phyloP scores from a whole-genome alignment of 805 yeast genomes.

The Wickerhamiella bombiphila region DNA sequence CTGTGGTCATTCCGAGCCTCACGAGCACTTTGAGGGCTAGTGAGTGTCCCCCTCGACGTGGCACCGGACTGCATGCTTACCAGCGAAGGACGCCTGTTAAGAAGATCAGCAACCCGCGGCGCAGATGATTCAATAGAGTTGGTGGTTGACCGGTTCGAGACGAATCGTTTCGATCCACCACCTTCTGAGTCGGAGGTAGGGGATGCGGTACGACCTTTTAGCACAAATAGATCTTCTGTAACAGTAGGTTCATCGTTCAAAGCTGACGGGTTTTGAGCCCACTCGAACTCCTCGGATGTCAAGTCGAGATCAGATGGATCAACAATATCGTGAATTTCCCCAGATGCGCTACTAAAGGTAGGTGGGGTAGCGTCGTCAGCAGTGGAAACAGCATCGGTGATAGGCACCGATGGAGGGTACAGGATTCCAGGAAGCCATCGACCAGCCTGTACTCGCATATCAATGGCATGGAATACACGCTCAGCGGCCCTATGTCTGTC shows the following conservation, averaged over 20 bases:
- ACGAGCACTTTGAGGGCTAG: not conserved
- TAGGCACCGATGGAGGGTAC: slow-evolving; percentile 10
- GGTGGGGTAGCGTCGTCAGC: not conserved
- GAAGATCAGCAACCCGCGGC: slow-evolving; percentile 1
- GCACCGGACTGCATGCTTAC: no score
- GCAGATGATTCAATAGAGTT: not conserved
- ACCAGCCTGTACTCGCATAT: slow-evolving; percentile 6
- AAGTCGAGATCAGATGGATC: not conserved
- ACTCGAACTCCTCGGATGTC: not conserved
- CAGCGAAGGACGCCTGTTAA: not conserved
- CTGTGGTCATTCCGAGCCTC: no score
- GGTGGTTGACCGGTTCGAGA: not conserved
- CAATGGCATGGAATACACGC: slow-evolving; percentile 6
- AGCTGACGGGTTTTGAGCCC: not conserved
- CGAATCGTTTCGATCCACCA: not conserved
- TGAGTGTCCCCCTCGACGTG: no score
- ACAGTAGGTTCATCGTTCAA: not conserved
- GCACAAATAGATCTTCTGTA: not conserved
- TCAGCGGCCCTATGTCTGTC: slow-evolving; percentile 8
- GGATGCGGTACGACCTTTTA: not conserved
- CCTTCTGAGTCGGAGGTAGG: not conserved
- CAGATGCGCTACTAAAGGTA: not conserved
- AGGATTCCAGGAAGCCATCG: slow-evolving; percentile 17
- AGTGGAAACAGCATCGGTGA: slow-evolving; percentile 7
- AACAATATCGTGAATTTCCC: not conserved